phyloP scores from a whole-genome alignment of 495 filamentous ascomycete species.

The Neurospora sp. region DNA sequence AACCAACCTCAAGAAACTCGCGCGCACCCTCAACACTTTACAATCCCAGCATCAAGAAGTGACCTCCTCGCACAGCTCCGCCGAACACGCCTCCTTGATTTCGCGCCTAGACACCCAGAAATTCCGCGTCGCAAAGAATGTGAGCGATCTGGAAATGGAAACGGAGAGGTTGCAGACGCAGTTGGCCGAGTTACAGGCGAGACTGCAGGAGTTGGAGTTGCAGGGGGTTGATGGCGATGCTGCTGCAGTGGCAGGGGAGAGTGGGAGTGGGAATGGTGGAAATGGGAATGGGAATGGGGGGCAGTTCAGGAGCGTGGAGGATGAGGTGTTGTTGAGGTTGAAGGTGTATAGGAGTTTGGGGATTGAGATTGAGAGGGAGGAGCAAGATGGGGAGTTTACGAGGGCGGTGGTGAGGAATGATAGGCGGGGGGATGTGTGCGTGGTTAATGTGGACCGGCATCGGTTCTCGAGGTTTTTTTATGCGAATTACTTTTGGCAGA shows the following conservation, averaged over 20 bases:
- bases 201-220: constrained; percentile 71
- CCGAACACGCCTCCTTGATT: constrained; percentile 70
- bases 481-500: constrained; percentile 91
- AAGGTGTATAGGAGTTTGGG: constrained; percentile 87
- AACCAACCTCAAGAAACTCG: constrained; percentile 59
- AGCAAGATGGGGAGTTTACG: constrained; percentile 60
- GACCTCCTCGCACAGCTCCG: constrained; percentile 56
- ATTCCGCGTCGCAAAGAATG: constrained; percentile 84
- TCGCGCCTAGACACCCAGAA: constrained; percentile 84
- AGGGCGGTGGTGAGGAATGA: constrained; percentile 81
- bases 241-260: neutral
- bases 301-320: constrained; percentile 26
- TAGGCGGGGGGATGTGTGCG: constrained; percentile 82
- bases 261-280: neutral
- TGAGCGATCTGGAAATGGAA: constrained; percentile 82
- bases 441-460: constrained; percentile 77
- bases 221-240: constrained; percentile 61
- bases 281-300: constrained; percentile 4
- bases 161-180: constrained; percentile 78
- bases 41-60: constrained; percentile 61
- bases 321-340: constrained; percentile 57
- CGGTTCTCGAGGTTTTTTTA: constrained; percentile 91
- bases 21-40: constrained; percentile 59
- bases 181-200: constrained; percentile 61
- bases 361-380: constrained; percentile 78